phyloP scores from a whole-genome alignment of 2,329 filamentous ascomycete species.

The Cylindrodendrum hubeiense region DNA sequence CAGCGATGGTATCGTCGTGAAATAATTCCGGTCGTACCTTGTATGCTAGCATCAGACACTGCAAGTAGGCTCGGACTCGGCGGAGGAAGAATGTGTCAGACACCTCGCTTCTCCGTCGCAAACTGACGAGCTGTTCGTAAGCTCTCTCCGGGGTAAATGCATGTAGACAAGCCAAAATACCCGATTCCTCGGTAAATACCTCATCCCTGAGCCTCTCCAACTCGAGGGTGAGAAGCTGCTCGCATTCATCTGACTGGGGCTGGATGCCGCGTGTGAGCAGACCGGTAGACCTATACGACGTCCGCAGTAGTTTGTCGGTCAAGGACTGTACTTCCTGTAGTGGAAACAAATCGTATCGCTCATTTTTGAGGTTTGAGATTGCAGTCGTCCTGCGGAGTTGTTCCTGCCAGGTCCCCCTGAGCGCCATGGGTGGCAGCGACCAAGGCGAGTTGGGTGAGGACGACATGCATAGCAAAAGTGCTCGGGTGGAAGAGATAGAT shows the following conservation, averaged over 20 bases:
- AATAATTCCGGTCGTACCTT: conserved; percentile 3
- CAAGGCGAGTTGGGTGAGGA: conserved; percentile 23
- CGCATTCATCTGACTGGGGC: conserved; percentile 18
- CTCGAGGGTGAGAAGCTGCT: conserved; percentile 12
- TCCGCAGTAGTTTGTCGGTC: conserved; percentile 16
- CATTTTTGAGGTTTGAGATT: conserved; percentile 12
- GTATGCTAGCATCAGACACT: conserved; percentile 23
- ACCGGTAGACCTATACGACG: not conserved
- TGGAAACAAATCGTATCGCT: conserved; percentile 25
- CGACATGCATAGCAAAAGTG: conserved; percentile 24
- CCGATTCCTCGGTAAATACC: conserved; percentile 18
- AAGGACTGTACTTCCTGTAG: conserved; percentile 18
- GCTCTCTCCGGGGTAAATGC: conserved; percentile 14
- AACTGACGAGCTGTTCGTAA: conserved; percentile 9
- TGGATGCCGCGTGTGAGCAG: conserved; percentile 18
- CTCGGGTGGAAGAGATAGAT: not conserved
- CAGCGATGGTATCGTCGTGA: not conserved
- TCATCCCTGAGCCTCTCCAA: conserved; percentile 15
- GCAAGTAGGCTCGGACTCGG: conserved; percentile 24
- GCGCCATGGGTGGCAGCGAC: conserved; percentile 11
- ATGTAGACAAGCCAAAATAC: conserved; percentile 26
- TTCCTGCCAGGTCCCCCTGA: conserved; percentile 22
- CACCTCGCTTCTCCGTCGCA: conserved; percentile 11
- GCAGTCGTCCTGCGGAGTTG: conserved; percentile 26
- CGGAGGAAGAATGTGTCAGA: conserved; percentile 9